These are phyloP conservation scores for Phaeolepiota aurea DNA, from an alignment of 768 basidiomycete species.

Conservation along the genomic window DNA sequence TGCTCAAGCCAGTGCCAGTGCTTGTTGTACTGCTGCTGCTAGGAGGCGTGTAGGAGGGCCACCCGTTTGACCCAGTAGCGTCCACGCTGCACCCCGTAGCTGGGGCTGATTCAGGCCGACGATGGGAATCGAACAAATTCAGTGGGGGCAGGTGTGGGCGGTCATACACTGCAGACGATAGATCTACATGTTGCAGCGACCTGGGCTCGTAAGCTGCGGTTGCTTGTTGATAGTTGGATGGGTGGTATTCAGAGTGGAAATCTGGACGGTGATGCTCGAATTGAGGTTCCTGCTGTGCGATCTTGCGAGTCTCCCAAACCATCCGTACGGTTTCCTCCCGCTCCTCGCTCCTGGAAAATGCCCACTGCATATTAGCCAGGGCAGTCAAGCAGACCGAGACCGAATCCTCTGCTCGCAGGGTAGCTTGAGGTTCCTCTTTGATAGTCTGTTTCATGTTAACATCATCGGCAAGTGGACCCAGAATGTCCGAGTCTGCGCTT, in stretches of 20 bases:
- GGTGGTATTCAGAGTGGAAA: conserved; percentile 14
- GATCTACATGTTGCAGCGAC: conserved; percentile 8
- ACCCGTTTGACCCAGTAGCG: conserved; percentile 38
- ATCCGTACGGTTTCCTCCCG: conserved; percentile 52
- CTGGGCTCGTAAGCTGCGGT: background rate
- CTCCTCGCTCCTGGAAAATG: conserved; percentile 67
- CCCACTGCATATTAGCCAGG: conserved; percentile 79
- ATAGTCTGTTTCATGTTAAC: conserved; percentile 24
- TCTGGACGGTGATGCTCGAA: background rate
- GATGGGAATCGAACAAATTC: conserved; percentile 23
- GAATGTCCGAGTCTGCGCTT: conserved; percentile 40
- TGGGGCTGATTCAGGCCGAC: conserved; percentile 44
- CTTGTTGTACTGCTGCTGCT: conserved; percentile 42
- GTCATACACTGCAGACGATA: conserved; percentile 12
- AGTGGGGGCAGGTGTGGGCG: conserved; percentile 43
- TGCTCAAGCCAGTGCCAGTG: conserved; percentile 31
- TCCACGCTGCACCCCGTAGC: conserved; percentile 41
- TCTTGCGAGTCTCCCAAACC: conserved; percentile 40
- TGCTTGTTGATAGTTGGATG: conserved; percentile 3
- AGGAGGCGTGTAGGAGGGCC: conserved; percentile 59
- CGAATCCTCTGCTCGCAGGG: conserved; percentile 32
- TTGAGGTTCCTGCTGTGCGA: background rate
- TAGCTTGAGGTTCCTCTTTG: conserved; percentile 14
- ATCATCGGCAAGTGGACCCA: conserved; percentile 23
- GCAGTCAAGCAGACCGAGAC: conserved; percentile 60